A percentile compares a stretch with the other conserved stretches of the same genome.
phyloP scores from a whole-genome alignment of 75 land plant species.

The Chamaecyparis obtusa region DNA sequence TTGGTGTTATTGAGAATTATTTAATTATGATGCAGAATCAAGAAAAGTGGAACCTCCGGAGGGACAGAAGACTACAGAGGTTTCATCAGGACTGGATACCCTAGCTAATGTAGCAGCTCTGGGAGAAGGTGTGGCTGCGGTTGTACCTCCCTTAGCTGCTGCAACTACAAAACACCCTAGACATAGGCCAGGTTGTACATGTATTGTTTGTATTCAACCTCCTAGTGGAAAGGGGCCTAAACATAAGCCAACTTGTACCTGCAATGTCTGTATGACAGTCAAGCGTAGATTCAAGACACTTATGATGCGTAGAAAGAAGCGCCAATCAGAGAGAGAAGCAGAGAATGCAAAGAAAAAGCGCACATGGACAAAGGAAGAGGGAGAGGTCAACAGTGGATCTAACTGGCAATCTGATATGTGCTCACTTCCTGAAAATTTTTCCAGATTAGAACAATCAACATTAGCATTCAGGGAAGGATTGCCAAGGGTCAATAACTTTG shows the following conservation, averaged over 20 bases:
- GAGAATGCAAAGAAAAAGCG: constrained; percentile 56
- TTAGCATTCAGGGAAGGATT: constrained; percentile 6
- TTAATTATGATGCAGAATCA: constrained; percentile 30
- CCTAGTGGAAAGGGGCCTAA: constrained; percentile 95
- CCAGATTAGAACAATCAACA: constrained; percentile 18
- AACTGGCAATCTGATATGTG: constrained; percentile 13
- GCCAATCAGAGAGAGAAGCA: constrained; percentile 72
- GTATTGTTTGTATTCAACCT: constrained; percentile 96
- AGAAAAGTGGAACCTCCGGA: constrained; percentile 33
- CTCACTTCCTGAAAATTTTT: constrained; percentile 26
- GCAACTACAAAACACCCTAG: constrained; percentile 88
- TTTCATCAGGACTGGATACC: constrained; percentile 67
- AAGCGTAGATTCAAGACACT: constrained; percentile 81
- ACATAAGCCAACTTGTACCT: constrained; percentile 74
- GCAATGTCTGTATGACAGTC: constrained; percentile 79
- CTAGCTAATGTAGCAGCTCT: constrained; percentile 73
- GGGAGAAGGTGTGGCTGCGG: constrained; percentile 32
- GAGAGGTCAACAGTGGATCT: constrained; percentile 18
- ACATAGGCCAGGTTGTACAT: constrained; percentile 85
- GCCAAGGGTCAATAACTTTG: constrained; percentile 11
- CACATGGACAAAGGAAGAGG: constrained; percentile 25
- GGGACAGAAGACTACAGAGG: constrained; percentile 29
- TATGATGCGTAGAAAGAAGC: constrained; percentile 79
- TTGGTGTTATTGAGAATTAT: constrained; percentile 11
- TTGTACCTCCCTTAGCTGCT: constrained; percentile 44